Percentiles rank a stretch among this genome's conserved stretches.
Evolutionary conservation across 306 rosid genomes (phyloP).

Genomic region (Gastrolobium villosum): DNA sequence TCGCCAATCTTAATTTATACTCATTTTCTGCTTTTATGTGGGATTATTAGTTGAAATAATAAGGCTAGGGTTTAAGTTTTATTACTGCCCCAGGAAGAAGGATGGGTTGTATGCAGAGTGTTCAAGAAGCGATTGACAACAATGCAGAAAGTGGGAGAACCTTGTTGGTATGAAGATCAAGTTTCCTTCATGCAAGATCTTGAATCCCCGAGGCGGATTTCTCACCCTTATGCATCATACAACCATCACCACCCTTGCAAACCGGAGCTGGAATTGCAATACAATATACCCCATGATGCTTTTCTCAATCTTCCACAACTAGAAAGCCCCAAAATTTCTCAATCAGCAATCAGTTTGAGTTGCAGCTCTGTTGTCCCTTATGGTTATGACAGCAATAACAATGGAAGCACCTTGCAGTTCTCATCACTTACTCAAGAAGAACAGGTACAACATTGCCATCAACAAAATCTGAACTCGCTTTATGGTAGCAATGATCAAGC

Average conservation of each 20-base stretch:
- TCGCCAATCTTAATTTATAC: no score
- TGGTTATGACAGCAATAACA: conserved; percentile 46
- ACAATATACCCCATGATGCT: conserved; percentile 59
- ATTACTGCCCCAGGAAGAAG: conserved; percentile 64
- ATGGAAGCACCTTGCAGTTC: conserved; percentile 53
- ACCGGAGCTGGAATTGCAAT: conserved; percentile 71
- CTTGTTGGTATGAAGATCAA: conserved; percentile 84
- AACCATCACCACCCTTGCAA: conserved; percentile 63
- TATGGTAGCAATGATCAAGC: conserved; percentile 55
- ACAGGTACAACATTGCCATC: conserved; percentile 51
- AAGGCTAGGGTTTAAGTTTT: no score
- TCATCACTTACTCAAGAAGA: conserved; percentile 65
- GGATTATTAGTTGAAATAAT: not conserved
- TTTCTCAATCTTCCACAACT: conserved; percentile 88
- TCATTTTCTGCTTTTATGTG: not conserved
- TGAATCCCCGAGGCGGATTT: conserved; percentile 65
- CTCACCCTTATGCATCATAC: conserved; percentile 57
- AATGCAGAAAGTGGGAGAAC: conserved; percentile 67
- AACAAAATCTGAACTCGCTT: conserved; percentile 40
- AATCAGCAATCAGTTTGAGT: conserved; percentile 29
- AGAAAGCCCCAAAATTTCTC: conserved; percentile 76
- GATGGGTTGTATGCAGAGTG: conserved; percentile 93
- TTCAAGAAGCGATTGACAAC: conserved; percentile 79
- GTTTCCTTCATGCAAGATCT: conserved; percentile 79
- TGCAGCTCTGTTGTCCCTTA: conserved; percentile 41